Percentiles rank a stretch among this genome's conserved stretches.
Evolutionary conservation across 768 basidiomycete genomes (phyloP).

Genomic region (Brasilioporus rufonigricans): DNA sequence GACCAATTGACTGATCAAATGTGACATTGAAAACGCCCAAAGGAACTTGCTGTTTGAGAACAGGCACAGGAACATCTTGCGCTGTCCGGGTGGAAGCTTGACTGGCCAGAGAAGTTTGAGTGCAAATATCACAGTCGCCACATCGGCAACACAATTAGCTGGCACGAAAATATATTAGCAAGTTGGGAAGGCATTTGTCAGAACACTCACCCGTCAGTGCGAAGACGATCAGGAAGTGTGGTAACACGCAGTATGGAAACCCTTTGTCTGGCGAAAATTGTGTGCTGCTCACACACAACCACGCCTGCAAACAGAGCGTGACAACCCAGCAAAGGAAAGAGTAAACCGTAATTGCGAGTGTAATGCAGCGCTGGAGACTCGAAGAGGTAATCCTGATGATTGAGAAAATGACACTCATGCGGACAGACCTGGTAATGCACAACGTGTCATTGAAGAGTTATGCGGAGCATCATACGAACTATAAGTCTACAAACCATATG

Average conservation of each 20-base stretch:
- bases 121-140: neutral
- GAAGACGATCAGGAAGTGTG: constrained; percentile 5
- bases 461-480: neutral
- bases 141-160: constrained; percentile 9
- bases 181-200: no score
- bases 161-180: neutral
- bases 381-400: constrained; percentile 8
- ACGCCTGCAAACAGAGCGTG: constrained; percentile 4
- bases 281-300: constrained; percentile 6
- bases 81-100: constrained; percentile 17
- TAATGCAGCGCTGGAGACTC: neutral
- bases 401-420: constrained; percentile 16
- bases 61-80: constrained; percentile 14
- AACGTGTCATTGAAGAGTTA: neutral
- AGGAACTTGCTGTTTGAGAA: constrained; percentile 12
- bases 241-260: neutral
- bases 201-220: constrained; percentile 4
- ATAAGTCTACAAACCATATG: constrained; percentile 7
- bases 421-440: constrained; percentile 13
- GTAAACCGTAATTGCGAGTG: neutral
- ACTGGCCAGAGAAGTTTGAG: constrained; percentile 17
- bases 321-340: constrained; percentile 3
- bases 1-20: neutral
- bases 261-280: neutral
- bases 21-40: constrained; percentile 1